phyloP scores from a whole-genome alignment of 306 rosid genomes.

The Oxytropis ochrocephala region DNA sequence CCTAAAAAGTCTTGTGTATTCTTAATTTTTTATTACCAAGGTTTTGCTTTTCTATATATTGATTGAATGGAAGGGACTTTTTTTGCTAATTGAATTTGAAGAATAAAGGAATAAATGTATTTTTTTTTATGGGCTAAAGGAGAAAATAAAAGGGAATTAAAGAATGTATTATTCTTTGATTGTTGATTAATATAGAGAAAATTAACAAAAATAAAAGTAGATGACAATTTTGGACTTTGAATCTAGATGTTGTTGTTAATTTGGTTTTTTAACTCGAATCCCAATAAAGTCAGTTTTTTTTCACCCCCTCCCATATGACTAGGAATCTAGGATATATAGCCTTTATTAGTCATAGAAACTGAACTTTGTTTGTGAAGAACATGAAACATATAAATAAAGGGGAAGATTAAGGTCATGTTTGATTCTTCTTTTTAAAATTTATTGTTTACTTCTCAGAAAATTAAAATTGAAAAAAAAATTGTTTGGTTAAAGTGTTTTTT shows the following conservation, averaged over 20 bases:
- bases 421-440: no score
- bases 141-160: not conserved
- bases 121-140: not conserved
- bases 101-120: conserved; percentile 18
- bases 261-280: conserved; percentile 22
- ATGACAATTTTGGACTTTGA: conserved; percentile 17
- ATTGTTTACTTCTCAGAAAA: no score
- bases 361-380: not conserved
- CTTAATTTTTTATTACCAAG: not conserved
- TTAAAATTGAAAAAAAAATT: no score
- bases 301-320: not conserved
- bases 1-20: conserved; percentile 31
- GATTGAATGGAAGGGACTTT: conserved; percentile 20
- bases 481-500: no score
- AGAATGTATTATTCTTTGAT: no score
- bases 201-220: conserved; percentile 7
- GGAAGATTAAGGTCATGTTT: not conserved
- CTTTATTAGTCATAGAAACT: conserved; percentile 19
- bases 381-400: conserved; percentile 10
- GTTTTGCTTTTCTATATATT: not conserved
- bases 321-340: conserved; percentile 7
- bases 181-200: not conserved
- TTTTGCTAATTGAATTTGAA: conserved; percentile 9
- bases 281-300: conserved; percentile 36
- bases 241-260: not conserved